Base-by-base conservation (phyloP, 1,284 basidiomycete genomes). In the Leccinum insigne region DNA sequence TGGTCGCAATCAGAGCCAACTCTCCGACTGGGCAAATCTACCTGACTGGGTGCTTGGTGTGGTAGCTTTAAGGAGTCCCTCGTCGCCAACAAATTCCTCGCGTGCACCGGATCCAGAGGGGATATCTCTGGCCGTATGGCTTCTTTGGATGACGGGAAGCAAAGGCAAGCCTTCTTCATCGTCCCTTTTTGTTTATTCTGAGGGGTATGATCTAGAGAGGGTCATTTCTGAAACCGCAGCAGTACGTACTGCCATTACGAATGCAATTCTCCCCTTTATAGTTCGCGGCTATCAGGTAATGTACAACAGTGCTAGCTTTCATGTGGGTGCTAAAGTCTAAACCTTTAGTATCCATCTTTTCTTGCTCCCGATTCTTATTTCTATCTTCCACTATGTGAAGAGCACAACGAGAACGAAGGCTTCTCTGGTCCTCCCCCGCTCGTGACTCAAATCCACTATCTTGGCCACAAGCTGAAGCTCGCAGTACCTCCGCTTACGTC, bases 1-100 rank as follows among this genome's bases (percentile, higher is more conserved):
- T 69, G 88, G 88, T 49, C 81, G 82, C 72, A 93, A 93, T 72
- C 75, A 83, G 52, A 72, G 71, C 2, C 90, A 91, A 66, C 76
- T 84, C n/a, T 60, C 76, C 21, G 66, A 72, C 26, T 84, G 81
- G 79, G 83, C 82, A 32, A 69, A 70, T 60, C 61, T 79, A 9
- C 68, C 80, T 1, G 67, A 65, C 21, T 80, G 76, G 72, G 56
- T 77, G 2, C 16, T 70, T 10, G 67, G 66, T 13, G 70, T 67
- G n/a, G 62, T 79, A 8, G 63, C 60, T n/a, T 54, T 67, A 2
- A 71, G 71, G 61, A 70, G 65, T 11, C 38, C 57, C 23, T 52
- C 70, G 26, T 60, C 47, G 16, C 64, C 63, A 4, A 61, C 38
- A 6, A 42, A 44, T 58, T 26, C 58, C 23, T 58, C 59, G 10